Evolutionary conservation across 208 protist genomes (phyloP).

Genomic region (Acanthamoeba culbertsoni): DNA sequence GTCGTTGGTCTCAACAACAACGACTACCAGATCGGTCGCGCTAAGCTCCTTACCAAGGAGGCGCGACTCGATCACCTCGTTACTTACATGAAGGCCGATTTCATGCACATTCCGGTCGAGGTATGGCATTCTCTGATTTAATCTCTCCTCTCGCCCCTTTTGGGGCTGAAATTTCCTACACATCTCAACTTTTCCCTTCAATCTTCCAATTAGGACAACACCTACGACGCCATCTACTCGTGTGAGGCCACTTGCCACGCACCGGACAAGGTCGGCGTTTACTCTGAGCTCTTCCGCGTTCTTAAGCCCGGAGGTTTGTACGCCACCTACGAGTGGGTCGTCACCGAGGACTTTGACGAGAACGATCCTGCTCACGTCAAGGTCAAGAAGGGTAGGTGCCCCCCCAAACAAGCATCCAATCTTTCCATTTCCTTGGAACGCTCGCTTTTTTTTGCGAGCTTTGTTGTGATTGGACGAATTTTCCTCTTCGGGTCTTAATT

Average conservation of each 20-base stretch:
- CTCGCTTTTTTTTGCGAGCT: background rate
- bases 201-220: slow-evolving; percentile 85
- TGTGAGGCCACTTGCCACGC: slow-evolving; percentile 97
- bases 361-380: slow-evolving; percentile 88
- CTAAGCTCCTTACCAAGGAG: slow-evolving; percentile 83
- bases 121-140: slow-evolving; percentile 17
- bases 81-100: slow-evolving; percentile 92
- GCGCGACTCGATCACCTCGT: slow-evolving; percentile 81
- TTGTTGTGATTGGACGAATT: too few species aligned
- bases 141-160: too few species aligned
- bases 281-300: slow-evolving; percentile 92
- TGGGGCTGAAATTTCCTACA: too few species aligned
- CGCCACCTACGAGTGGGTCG: slow-evolving; percentile 94
- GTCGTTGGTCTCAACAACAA: slow-evolving; percentile 97
- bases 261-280: slow-evolving; percentile 90
- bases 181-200: background rate
- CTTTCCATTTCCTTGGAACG: too few species aligned
- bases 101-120: slow-evolving; percentile 89
- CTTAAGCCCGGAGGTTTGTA: slow-evolving; percentile 93
- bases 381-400: slow-evolving; percentile 84
- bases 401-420: background rate
- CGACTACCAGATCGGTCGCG: slow-evolving; percentile 93
- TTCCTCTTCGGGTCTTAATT: too few species aligned
- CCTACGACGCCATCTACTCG: slow-evolving; percentile 93
- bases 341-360: slow-evolving; percentile 93